Percentiles rank a stretch among this genome's conserved stretches.
Conservation (phyloP, 164 flowering plant species). For the Magnolia sinica region DNA sequence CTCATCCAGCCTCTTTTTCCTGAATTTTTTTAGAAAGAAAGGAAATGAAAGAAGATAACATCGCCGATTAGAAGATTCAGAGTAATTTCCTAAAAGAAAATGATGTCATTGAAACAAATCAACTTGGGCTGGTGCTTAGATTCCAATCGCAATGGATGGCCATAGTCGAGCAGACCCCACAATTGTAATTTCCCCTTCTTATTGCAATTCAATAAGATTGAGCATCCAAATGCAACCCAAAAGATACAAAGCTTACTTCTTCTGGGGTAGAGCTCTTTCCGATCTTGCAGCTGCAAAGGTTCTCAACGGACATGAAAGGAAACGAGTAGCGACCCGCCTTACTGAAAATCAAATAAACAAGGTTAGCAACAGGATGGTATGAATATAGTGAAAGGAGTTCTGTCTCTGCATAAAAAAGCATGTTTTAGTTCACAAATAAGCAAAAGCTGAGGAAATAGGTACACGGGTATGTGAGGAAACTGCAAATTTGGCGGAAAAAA, state of each 20-base stretch:
- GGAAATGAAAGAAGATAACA: neutral
- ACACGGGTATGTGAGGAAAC: neutral
- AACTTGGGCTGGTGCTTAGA: neutral
- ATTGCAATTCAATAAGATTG: neutral
- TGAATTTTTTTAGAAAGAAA: slow-evolving; percentile 24
- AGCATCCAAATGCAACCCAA: neutral
- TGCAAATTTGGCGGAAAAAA: neutral
- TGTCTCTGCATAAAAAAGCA: neutral
- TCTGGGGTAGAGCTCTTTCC: slow-evolving; percentile 29
- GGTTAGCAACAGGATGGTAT: too few relatives aligned
- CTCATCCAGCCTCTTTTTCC: slow-evolving; percentile 92
- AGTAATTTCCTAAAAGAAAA: neutral
- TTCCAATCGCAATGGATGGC: neutral
- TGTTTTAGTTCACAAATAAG: neutral
- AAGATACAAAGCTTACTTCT: slow-evolving; percentile 34
- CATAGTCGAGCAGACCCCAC: neutral
- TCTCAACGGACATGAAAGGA: slow-evolving; percentile 21
- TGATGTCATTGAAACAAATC: neutral
- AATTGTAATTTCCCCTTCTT: neutral
- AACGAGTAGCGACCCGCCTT: slow-evolving; percentile 18
- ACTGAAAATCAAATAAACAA: slow-evolving; percentile 17
- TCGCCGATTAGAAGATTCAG: too few relatives aligned
- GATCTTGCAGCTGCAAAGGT: slow-evolving; percentile 34
- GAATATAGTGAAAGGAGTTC: too few relatives aligned
- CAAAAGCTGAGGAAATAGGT: neutral